Conservation (phyloP, 2,329 filamentous ascomycete genomes). For the Alternaria sp. region DNA sequence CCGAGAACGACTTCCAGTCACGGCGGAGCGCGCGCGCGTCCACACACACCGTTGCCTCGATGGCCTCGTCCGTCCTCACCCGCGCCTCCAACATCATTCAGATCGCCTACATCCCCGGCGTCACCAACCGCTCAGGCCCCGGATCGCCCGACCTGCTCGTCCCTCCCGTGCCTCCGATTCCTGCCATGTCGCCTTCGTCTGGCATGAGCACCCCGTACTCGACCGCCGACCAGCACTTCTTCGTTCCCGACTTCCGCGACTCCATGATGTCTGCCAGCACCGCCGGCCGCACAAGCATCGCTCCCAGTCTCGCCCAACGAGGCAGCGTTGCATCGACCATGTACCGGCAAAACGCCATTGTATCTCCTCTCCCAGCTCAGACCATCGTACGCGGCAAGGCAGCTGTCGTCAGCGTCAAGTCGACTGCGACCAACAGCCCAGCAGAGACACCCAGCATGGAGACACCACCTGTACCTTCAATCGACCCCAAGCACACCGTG, state of each 20-base stretch:
- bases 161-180: constrained; percentile 93
- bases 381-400: constrained; percentile 88
- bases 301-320: constrained; percentile 54
- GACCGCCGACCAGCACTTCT: constrained; percentile 81
- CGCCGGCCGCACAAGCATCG: constrained; percentile 56
- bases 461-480: constrained; percentile 74
- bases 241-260: constrained; percentile 89
- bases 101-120: constrained; percentile 97
- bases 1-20: constrained; percentile 61
- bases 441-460: constrained; percentile 54
- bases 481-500: constrained; percentile 63
- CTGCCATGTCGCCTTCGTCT: constrained; percentile 64
- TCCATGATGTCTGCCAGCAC: constrained; percentile 86
- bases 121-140: constrained; percentile 87
- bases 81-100: constrained; percentile 98
- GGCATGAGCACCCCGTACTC: constrained; percentile 64
- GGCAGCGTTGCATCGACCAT: constrained; percentile 84
- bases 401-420: constrained; percentile 91
- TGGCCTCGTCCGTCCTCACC: constrained; percentile 93
- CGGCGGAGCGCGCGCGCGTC: constrained; percentile 71
- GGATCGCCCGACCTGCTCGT: constrained; percentile 82
- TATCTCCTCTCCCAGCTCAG: constrained; percentile 79
- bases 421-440: constrained; percentile 63
- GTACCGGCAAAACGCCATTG: constrained; percentile 87
- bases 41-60: constrained; percentile 84